Evolutionary conservation across 192 early-diverging fungal genomes (phyloP), one percentile per base, ranked within the genome.

Genomic region (Chytriomyces confervae): DNA sequence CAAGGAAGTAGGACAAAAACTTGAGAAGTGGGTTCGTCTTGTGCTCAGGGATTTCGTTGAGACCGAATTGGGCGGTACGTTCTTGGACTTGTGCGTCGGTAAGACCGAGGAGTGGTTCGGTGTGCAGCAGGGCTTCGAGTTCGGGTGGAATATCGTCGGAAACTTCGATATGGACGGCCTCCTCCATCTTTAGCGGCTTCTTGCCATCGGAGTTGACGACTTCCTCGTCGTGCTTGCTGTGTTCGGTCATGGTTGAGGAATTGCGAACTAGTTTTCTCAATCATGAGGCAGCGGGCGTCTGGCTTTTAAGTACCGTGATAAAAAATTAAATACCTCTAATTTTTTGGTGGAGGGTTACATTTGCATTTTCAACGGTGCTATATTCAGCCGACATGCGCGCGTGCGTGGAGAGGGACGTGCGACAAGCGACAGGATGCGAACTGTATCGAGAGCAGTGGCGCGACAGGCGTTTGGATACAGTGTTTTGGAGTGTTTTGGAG

Each of bases 11-110:
- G 10, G 86, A 83, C 27, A 95, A 83, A 75, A 96, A 95, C 82
- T 95, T 95, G 64, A 96, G 82, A 24, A 95, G 79, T 6, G 92
- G 92, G 81, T 94, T 96, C 13, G 89, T 92, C 82, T 94, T 95
- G 66, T 90, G 87, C 82, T 97, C 96, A 1, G 92, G 86, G 57
- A 86, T 83, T 61, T 87, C 81, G 80, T 97, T 97, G 62, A 78
- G 82, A 75, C 95, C 95, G 74, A 94, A 97, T 67, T 88, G 76
- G 44, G 77, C 86, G 5, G 89, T 80, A 62, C 95, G 93, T 78
- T 91, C 91, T 16, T 78, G 81, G 18, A 89, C 92, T 85, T 97
- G 93, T 18, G 82, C 84, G 13, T 89, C 77, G 10, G 93, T 89
- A 77, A 97, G 84, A 69, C 95, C 95, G 4, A 87, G 72, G 64